Evolutionary conservation across 805 yeast genomes (phyloP).

Genomic region (Candida namnaoensis): DNA sequence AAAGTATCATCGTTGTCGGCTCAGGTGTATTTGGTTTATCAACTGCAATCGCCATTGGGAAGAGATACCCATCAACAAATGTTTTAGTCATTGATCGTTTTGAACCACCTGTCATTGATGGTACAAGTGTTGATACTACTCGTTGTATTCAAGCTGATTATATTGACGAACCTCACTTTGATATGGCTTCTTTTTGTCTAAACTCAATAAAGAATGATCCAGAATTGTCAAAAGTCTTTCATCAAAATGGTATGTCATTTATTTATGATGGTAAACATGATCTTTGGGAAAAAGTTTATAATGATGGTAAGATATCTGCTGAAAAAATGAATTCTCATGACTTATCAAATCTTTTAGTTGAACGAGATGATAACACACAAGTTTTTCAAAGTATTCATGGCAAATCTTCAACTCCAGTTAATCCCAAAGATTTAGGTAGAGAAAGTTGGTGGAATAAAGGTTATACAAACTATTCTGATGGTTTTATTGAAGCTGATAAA

Average conservation of each 20-base stretch:
- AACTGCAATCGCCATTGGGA: constrained; percentile 21
- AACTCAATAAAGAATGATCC: constrained; percentile 4
- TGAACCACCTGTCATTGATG: constrained; percentile 11
- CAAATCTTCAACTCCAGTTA: background rate
- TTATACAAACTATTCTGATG: constrained; percentile 4
- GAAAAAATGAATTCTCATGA: background rate
- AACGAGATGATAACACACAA: background rate
- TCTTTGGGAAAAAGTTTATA: background rate
- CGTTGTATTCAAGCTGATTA: constrained; percentile 9
- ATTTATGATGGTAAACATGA: constrained; percentile 2
- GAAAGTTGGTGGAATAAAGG: constrained; percentile 9
- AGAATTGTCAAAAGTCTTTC: constrained; percentile 4
- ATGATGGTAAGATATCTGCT: background rate
- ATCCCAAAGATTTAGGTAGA: background rate
- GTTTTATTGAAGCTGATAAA: constrained; percentile 8
- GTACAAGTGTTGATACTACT: constrained; percentile 9
- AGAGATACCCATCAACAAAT: constrained; percentile 4
- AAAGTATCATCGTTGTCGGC: constrained; percentile 29
- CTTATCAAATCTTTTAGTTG: background rate
- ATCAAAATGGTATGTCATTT: constrained; percentile 8
- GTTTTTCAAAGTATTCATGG: constrained; percentile 3
- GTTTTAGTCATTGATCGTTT: constrained; percentile 7
- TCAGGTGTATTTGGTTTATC: constrained; percentile 40
- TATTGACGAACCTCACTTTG: constrained; percentile 3
- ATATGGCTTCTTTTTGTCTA: constrained; percentile 5